Conservation (phyloP, 179 eudicot species). For the Spinacia oleracea region DNA sequence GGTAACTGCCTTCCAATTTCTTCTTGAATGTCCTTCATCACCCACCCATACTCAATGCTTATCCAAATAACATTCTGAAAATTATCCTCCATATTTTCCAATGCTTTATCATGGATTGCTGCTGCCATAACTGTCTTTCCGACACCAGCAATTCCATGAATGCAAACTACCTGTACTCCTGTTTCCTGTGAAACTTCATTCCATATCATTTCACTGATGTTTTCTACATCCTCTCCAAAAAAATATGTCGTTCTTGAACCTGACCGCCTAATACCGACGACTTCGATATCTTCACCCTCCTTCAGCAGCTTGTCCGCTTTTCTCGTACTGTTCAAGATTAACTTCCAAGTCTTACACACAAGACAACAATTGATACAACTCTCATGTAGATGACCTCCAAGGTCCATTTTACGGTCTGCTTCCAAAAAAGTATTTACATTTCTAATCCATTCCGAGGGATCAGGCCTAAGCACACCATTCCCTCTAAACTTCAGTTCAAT, state of each 20-base stretch:
- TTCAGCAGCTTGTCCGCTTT: conserved; percentile 29
- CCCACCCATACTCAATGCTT: conserved; percentile 29
- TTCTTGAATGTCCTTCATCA: conserved; percentile 37
- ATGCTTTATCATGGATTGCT: conserved; percentile 38
- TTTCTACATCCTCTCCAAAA: conserved; percentile 16
- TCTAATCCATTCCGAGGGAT: conserved; percentile 27
- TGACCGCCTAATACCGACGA: conserved; percentile 32
- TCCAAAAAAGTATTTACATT: conserved; percentile 6
- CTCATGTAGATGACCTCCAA: conserved; percentile 24
- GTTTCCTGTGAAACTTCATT: conserved; percentile 24
- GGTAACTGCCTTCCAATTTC: conserved; percentile 32
- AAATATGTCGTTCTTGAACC: conserved; percentile 7
- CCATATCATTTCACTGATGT: conserved; percentile 29
- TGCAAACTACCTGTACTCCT: conserved; percentile 30
- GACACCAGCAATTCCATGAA: conserved; percentile 52
- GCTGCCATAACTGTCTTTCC: conserved; percentile 50
- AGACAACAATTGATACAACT: conserved; percentile 16
- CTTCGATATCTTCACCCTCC: conserved; percentile 19
- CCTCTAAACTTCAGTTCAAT: conserved; percentile 25
- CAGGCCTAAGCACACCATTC: conserved; percentile 30
- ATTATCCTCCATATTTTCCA: conserved; percentile 23
- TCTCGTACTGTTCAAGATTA: conserved; percentile 26
- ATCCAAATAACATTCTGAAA: conserved; percentile 49
- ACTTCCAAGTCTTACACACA: conserved; percentile 21
- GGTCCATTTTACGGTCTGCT: not conserved